Percentiles rank a stretch among this genome's conserved stretches.
These are phyloP conservation scores for Hymenoscyphus albidus DNA, from an alignment of 2,329 filamentous ascomycete species.

Conservation along the genomic window DNA sequence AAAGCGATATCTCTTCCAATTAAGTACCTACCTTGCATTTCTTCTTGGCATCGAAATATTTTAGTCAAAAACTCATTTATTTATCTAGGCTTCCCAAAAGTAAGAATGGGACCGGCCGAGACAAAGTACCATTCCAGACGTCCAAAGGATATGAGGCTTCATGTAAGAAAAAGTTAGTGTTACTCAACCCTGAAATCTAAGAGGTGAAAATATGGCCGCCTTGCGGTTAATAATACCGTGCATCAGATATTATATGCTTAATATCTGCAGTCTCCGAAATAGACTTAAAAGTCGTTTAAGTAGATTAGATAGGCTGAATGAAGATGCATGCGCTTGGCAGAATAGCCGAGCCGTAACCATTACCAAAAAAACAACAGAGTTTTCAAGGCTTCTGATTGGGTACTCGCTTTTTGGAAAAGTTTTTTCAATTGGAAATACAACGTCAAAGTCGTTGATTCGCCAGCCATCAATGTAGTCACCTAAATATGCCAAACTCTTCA, in stretches of 20 bases:
- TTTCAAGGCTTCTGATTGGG: conserved; percentile 7
- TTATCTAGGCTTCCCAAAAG: background rate
- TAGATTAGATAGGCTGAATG: conserved; percentile 22
- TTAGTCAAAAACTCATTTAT: background rate
- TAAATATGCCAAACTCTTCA: background rate
- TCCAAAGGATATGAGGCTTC: conserved; percentile 1
- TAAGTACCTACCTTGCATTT: background rate
- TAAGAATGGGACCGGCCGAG: conserved; percentile 9
- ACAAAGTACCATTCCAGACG: conserved; percentile 9
- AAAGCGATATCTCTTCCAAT: background rate
- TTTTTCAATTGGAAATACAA: background rate
- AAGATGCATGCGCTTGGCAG: conserved; percentile 7
- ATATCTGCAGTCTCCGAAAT: conserved; percentile 20
- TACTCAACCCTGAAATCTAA: conserved; percentile 1
- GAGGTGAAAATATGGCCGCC: conserved; percentile 11
- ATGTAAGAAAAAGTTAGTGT: background rate
- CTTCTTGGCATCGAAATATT: background rate
- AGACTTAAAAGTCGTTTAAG: conserved; percentile 15
- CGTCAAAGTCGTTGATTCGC: background rate
- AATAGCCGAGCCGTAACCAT: conserved; percentile 13
- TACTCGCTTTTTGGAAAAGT: background rate
- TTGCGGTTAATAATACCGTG: conserved; percentile 14
- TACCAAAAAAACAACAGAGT: conserved; percentile 3
- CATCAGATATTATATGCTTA: conserved; percentile 14
- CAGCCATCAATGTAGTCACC: background rate